Evolutionary conservation across 1,139 yeast genomes (phyloP).

Genomic region (Insectozyma bohioensis): DNA sequence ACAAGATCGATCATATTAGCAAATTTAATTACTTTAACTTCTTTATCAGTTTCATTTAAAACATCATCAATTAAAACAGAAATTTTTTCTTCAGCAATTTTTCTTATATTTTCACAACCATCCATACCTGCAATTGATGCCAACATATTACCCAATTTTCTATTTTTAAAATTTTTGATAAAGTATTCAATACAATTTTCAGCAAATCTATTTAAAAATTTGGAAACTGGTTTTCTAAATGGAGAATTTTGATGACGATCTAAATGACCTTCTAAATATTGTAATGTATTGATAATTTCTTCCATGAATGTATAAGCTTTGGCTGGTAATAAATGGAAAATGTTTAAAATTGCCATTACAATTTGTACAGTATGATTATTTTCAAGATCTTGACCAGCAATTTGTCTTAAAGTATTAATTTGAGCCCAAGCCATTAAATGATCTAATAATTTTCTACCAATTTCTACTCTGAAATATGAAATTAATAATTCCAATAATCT

Average conservation of each 20-base stretch:
- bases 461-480: conserved; percentile 93
- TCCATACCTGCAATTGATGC: conserved; percentile 62
- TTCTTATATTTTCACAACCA: conserved; percentile 59
- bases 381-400: conserved; percentile 72
- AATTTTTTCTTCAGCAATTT: conserved; percentile 53
- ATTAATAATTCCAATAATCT: conserved; percentile 81
- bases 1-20: conserved; percentile 72
- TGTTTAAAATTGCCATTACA: conserved; percentile 85
- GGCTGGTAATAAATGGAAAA: conserved; percentile 88
- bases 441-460: conserved; percentile 88
- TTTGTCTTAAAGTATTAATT: conserved; percentile 67
- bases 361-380: conserved; percentile 81
- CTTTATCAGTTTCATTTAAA: conserved; percentile 48
- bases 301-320: conserved; percentile 92
- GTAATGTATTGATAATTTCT: conserved; percentile 74
- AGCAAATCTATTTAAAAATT: conserved; percentile 81
- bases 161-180: conserved; percentile 61
- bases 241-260: conserved; percentile 89
- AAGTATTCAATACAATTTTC: conserved; percentile 74
- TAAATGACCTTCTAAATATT: conserved; percentile 76
- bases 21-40: conserved; percentile 58
- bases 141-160: conserved; percentile 66
- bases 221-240: conserved; percentile 87
- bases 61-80: conserved; percentile 36
- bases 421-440: conserved; percentile 98